Evolutionary conservation across 805 yeast species (phyloP), one percentile per base, ranked within the genome.

Genomic region (Nadsonia fulvescens): DNA sequence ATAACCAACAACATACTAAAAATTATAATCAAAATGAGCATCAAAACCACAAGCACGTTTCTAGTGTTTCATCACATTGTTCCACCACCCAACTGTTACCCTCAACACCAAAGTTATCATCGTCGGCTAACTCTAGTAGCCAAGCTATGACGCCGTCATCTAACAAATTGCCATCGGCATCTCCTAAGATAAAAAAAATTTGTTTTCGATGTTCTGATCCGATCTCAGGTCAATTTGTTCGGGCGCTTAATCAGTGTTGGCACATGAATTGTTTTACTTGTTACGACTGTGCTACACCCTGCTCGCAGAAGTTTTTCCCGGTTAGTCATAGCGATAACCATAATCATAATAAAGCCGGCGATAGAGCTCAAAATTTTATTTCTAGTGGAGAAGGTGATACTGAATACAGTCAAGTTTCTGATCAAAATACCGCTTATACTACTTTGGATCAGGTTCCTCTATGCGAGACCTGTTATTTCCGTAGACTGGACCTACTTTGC

Each of bases 381-480:
- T n/a, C n/a, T n/a, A n/a, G n/a, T n/a, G n/a, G n/a, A n/a, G n/a
- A n/a, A n/a, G n/a, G n/a, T n/a, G n/a, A n/a, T n/a, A n/a, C n/a
- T n/a, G n/a, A n/a, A n/a, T n/a, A n/a, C n/a, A n/a, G n/a, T n/a
- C n/a, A n/a, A n/a, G 18, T 28, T 32, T 8, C 23, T 12, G n/a
- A 10, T 46, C 10, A 36, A 42, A 2, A 22, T 14, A 24, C 29
- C 8, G 24, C 29, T 2, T 24, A 22, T 1, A 53, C 53, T 8
- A 39, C 48, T 7, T 51, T 51, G 1, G 47, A 49, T n/a, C 53
- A 45, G 22, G 64, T 70, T 4, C 67, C 79, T 0, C 58, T 89
- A 14, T 89, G 99, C 51, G 98, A 89, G 51, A 76, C 69, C 37
- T 92, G 89, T 51, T 89, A 82, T 48, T 89, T 89, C 56, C 70